Base-by-base conservation (phyloP, 2,329 filamentous ascomycete species). In the Aspergillus pseudotamarii region DNA sequence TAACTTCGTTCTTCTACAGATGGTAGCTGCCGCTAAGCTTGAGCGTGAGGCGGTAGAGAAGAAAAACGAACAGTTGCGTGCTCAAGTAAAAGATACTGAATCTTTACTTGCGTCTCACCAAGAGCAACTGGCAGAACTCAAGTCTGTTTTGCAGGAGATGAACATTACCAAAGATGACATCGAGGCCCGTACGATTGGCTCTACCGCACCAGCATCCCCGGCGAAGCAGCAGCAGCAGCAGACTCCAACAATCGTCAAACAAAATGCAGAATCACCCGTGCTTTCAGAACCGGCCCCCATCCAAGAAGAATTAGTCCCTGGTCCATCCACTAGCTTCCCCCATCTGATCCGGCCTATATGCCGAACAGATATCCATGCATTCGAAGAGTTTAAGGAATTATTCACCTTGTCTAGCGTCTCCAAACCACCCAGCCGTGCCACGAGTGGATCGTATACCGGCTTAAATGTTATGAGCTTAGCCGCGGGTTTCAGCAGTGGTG, bases 121-220 rank as follows among this genome's bases (percentile, higher is more conserved):
- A 75, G 94, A 98, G 76, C 95, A 99, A 76, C 83, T 99, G 3
- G 86, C 91, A 2, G 92, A 98, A 77, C 86, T 99, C 66, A 99
- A 99, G 79, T 84, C 87, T 23, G 93, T 97, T 66, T 92, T 99
- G 88, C 93, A 97, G 78, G 89, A 90, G 71, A 92, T 97, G 88
- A 83, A 87, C 14, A 88, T 92, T 69, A 70, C 74, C 30, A 86
- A 85, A 64, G 91, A 95, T 68, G 91, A 96, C 69, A 84, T 87
- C 68, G 85, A 89, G 57, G 88, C 84, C 51, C 87, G 86, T 61
- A 85, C 88, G n/a, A 91, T 92, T 11, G 76, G 80, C 21, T 88
- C 88, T 16, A 86, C 85, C 1, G 86, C 91, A 10, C 93, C 93
- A 2, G 92, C 92, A 0, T 97, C 94, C 1, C 94, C 94, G 0